Percentiles rank a stretch among this genome's conserved stretches.
Conservation (phyloP, 2,329 filamentous ascomycete species). For the Penicillium hesseltinei region DNA sequence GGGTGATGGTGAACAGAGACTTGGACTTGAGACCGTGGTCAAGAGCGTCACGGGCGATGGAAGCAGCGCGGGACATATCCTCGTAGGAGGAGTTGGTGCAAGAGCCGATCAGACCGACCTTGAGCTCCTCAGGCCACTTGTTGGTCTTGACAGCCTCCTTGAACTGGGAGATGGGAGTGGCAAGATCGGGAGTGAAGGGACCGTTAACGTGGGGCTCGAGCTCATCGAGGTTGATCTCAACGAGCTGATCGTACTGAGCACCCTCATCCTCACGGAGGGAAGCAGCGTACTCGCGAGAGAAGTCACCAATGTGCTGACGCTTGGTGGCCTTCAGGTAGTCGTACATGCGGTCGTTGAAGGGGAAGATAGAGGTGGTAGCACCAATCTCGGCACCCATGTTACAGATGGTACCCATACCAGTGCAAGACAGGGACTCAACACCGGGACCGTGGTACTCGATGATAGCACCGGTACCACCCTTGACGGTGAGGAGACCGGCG, state of each 20-base stretch:
- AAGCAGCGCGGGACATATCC: slow-evolving; percentile 92
- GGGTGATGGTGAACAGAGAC: slow-evolving; percentile 89
- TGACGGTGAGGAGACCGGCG: slow-evolving; percentile 93
- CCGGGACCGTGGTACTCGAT: slow-evolving; percentile 61
- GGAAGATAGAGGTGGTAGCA: slow-evolving; percentile 89
- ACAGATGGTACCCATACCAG: slow-evolving; percentile 82
- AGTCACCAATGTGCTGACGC: slow-evolving; percentile 86
- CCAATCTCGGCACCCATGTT: slow-evolving; percentile 66
- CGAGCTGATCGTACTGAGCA: slow-evolving; percentile 90
- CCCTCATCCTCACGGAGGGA: slow-evolving; percentile 86
- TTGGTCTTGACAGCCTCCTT: slow-evolving; percentile 91
- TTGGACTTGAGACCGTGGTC: slow-evolving; percentile 93
- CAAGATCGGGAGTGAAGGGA: slow-evolving; percentile 96
- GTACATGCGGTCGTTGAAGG: slow-evolving; percentile 97
- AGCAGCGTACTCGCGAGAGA: slow-evolving; percentile 76
- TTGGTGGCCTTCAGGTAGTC: slow-evolving; percentile 92
- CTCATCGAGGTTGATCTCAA: slow-evolving; percentile 92
- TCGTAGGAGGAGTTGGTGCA: slow-evolving; percentile 91
- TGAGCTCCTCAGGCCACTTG: slow-evolving; percentile 93
- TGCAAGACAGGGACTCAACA: slow-evolving; percentile 70
- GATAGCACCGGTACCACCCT: slow-evolving; percentile 93
- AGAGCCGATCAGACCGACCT: slow-evolving; percentile 94
- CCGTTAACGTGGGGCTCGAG: slow-evolving; percentile 99
- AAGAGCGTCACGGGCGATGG: slow-evolving; percentile 86
- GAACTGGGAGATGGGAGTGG: slow-evolving; percentile 97